Evolutionary conservation across 305 asterid species (phyloP).

Genomic region (Fraxinus platypoda): DNA sequence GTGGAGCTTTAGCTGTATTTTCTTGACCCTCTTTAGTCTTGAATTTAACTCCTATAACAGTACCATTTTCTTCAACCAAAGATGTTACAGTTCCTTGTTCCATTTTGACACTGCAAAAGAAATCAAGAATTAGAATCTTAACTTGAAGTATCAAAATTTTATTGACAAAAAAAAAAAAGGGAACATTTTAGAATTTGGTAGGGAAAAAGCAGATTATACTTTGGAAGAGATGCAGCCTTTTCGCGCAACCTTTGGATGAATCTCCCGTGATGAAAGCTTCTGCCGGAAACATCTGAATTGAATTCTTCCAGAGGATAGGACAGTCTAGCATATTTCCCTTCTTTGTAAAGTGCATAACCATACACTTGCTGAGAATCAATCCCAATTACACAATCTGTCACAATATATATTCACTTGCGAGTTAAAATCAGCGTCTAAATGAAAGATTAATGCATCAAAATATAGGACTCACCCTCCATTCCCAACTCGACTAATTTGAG

Average conservation of each 20-base stretch:
- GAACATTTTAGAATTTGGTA: background rate
- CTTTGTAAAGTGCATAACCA: conserved; percentile 46
- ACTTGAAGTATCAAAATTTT: background rate
- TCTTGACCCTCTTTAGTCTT: conserved; percentile 49
- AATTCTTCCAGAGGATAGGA: conserved; percentile 43
- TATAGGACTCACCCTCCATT: conserved; percentile 38
- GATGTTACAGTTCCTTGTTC: conserved; percentile 57
- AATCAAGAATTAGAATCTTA: conserved; percentile 7
- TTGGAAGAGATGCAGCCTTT: conserved; percentile 48
- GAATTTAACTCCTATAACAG: conserved; percentile 50
- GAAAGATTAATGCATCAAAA: background rate
- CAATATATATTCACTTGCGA: background rate
- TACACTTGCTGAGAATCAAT: conserved; percentile 45
- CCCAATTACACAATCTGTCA: conserved; percentile 42
- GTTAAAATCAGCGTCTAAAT: background rate
- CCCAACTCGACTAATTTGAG: conserved; percentile 47
- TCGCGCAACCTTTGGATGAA: conserved; percentile 48
- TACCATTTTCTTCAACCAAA: conserved; percentile 50
- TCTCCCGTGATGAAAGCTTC: conserved; percentile 55
- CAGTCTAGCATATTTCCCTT: conserved; percentile 41
- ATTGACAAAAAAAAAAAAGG: background rate
- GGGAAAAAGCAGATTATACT: conserved; percentile 20
- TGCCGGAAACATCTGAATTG: conserved; percentile 45
- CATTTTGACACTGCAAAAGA: conserved; percentile 44
- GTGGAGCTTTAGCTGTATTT: conserved; percentile 41